Conservation (phyloP, 2,329 filamentous ascomycete genomes). For the Hypocreales sp. region DNA sequence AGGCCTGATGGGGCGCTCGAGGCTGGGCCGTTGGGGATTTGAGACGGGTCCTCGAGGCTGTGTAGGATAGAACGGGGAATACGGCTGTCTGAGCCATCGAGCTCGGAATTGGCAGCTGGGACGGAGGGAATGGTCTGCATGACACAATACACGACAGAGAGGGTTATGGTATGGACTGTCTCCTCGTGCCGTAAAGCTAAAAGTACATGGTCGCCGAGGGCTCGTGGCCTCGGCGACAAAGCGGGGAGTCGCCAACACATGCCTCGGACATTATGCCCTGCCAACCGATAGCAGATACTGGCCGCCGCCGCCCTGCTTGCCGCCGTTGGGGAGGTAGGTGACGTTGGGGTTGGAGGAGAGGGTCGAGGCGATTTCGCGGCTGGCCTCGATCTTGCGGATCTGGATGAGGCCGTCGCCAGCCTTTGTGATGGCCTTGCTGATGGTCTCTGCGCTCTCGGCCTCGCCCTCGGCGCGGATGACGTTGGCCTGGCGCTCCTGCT, state of each 20-base stretch:
- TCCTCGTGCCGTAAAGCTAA: constrained; percentile 11
- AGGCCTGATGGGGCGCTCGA: constrained; percentile 9
- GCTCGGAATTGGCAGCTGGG: too few species aligned
- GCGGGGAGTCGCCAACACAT: constrained; percentile 20
- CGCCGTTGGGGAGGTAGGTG: constrained; percentile 75
- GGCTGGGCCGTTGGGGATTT: too few species aligned
- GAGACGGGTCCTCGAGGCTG: neutral
- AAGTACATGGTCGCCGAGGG: constrained; percentile 18
- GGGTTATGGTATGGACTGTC: too few species aligned
- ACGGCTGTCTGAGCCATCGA: too few species aligned
- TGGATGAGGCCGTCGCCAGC: constrained; percentile 83
- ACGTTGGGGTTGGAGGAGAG: constrained; percentile 87
- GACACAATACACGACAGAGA: too few species aligned
- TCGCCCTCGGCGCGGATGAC: constrained; percentile 97
- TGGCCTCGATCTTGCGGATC: constrained; percentile 95
- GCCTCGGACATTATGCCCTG: too few species aligned
- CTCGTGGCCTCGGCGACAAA: constrained; percentile 8
- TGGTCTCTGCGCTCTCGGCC: constrained; percentile 90
- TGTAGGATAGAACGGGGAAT: too few species aligned
- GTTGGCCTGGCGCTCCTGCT: constrained; percentile 97
- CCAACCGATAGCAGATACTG: constrained; percentile 38
- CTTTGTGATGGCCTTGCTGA: constrained; percentile 86
- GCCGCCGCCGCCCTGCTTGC: constrained; percentile 43
- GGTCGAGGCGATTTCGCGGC: constrained; percentile 86
- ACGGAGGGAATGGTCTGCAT: too few species aligned